These are phyloP conservation scores for Leccinum longicurvipes DNA, from an alignment of 768 basidiomycete genomes.

Conservation along the genomic window DNA sequence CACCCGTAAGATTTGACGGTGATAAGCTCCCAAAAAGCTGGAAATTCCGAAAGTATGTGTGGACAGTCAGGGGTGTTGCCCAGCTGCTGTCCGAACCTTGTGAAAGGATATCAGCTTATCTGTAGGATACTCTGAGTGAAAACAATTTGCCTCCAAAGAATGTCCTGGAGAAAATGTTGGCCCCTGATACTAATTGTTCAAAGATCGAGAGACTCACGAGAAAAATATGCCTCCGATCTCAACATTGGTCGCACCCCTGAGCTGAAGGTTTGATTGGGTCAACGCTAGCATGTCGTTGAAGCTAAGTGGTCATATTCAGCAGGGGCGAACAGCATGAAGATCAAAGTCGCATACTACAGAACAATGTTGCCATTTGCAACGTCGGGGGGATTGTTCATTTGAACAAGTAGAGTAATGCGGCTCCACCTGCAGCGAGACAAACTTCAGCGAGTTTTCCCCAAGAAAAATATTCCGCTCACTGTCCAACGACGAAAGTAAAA, in stretches of 20 bases:
- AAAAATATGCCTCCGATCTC: slow-evolving; percentile 71
- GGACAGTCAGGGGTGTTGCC: slow-evolving; percentile 64
- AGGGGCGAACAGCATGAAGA: background rate
- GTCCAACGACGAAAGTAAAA: slow-evolving; percentile 58
- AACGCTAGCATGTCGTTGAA: slow-evolving; percentile 68
- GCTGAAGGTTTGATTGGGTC: slow-evolving; percentile 57
- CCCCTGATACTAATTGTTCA: background rate
- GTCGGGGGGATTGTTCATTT: slow-evolving; percentile 65
- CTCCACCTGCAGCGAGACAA: slow-evolving; percentile 51
- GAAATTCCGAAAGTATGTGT: slow-evolving; percentile 78
- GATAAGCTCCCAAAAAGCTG: slow-evolving; percentile 55
- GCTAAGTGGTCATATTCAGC: slow-evolving; percentile 30
- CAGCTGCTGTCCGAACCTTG: slow-evolving; percentile 62
- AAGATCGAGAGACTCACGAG: slow-evolving; percentile 47
- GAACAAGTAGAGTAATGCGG: slow-evolving; percentile 69
- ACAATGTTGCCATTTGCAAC: slow-evolving; percentile 72
- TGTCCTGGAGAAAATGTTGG: slow-evolving; percentile 42
- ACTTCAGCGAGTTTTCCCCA: background rate
- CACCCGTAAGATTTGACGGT: slow-evolving; percentile 42
- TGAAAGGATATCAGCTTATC: slow-evolving; percentile 10
- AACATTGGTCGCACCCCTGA: slow-evolving; percentile 53
- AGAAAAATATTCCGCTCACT: slow-evolving; percentile 43
- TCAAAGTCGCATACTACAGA: slow-evolving; percentile 52
- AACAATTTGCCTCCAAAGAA: slow-evolving; percentile 73
- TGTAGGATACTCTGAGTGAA: background rate